phyloP scores from a whole-genome alignment of 2,329 filamentous ascomycete species.

The Aureobasidium uvarum region DNA sequence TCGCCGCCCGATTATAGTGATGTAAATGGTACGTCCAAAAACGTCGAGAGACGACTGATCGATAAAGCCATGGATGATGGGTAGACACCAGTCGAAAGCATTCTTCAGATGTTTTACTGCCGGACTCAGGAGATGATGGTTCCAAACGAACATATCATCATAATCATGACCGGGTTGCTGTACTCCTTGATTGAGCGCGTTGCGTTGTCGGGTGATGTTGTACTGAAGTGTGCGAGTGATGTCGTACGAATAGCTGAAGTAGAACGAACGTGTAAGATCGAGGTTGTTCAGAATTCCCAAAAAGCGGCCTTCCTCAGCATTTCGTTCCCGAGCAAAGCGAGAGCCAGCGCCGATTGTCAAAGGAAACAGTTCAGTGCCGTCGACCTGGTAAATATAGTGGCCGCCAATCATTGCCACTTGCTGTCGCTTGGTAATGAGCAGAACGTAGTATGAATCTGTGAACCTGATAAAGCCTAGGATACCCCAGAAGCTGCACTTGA shows the following conservation, averaged over 20 bases:
- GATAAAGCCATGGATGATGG: slow-evolving; percentile 94
- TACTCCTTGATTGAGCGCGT: slow-evolving; percentile 64
- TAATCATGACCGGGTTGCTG: slow-evolving; percentile 60
- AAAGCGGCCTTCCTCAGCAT: slow-evolving; percentile 86
- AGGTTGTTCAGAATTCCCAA: slow-evolving; percentile 85
- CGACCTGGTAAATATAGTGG: slow-evolving; percentile 93
- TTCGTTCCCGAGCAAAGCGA: slow-evolving; percentile 73
- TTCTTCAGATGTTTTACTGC: slow-evolving; percentile 68
- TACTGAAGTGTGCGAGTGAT: slow-evolving; percentile 88
- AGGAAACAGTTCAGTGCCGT: slow-evolving; percentile 87
- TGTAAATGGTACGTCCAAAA: slow-evolving; percentile 84
- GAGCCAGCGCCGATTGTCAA: slow-evolving; percentile 68
- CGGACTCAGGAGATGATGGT: slow-evolving; percentile 80
- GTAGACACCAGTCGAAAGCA: slow-evolving; percentile 92
- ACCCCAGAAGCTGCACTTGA: slow-evolving; percentile 90
- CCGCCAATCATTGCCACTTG: slow-evolving; percentile 95
- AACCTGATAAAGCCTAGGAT: slow-evolving; percentile 93
- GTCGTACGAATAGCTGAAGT: slow-evolving; percentile 98
- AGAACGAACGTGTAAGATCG: slow-evolving; percentile 87
- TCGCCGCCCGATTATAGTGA: slow-evolving; percentile 88
- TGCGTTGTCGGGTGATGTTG: slow-evolving; percentile 80
- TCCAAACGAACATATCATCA: slow-evolving; percentile 99
- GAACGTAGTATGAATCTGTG: slow-evolving; percentile 95
- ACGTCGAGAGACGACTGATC: slow-evolving; percentile 75
- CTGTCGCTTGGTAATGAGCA: slow-evolving; percentile 91